A percentile compares a stretch with the other conserved stretches of the same genome.
Evolutionary conservation across 176 grass and related monocot species (phyloP).

Genomic region (Triticum aestivum): DNA sequence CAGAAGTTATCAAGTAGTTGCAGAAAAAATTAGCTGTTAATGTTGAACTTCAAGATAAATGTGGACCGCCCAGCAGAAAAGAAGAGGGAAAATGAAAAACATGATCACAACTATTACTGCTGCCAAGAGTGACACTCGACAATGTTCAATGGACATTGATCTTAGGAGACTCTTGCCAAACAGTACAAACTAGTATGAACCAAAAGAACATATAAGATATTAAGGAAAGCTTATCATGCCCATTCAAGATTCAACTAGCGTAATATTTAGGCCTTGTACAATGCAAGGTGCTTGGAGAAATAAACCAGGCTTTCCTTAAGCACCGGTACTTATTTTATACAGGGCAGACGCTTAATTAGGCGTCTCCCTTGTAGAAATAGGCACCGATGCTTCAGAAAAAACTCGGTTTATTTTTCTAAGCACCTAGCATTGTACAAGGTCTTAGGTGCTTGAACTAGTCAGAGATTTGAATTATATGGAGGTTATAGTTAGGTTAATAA

Average conservation of each 20-base stretch:
- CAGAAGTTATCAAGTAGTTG: neutral
- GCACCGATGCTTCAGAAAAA: too few relatives aligned
- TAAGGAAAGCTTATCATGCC: neutral
- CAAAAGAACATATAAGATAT: neutral
- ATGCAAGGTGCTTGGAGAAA: too few relatives aligned
- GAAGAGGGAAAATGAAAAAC: neutral
- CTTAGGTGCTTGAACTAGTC: neutral
- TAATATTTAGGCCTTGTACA: neutral
- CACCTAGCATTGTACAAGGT: too few relatives aligned
- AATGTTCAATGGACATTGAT: neutral
- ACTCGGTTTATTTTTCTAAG: too few relatives aligned
- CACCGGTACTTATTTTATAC: too few relatives aligned
- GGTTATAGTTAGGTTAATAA: neutral
- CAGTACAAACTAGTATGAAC: neutral
- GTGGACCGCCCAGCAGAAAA: neutral
- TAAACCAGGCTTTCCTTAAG: too few relatives aligned
- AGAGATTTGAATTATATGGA: neutral
- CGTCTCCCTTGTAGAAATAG: too few relatives aligned
- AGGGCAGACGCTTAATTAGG: too few relatives aligned
- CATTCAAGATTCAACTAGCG: neutral
- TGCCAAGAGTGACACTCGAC: neutral
- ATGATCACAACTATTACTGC: neutral
- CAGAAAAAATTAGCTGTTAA: neutral
- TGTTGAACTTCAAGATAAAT: neutral
- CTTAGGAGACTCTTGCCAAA: neutral